Evolutionary conservation across 1,284 basidiomycete genomes (phyloP), one percentile per base, ranked within the genome.

Genomic region (Mycosarcoma mackinlayi): DNA sequence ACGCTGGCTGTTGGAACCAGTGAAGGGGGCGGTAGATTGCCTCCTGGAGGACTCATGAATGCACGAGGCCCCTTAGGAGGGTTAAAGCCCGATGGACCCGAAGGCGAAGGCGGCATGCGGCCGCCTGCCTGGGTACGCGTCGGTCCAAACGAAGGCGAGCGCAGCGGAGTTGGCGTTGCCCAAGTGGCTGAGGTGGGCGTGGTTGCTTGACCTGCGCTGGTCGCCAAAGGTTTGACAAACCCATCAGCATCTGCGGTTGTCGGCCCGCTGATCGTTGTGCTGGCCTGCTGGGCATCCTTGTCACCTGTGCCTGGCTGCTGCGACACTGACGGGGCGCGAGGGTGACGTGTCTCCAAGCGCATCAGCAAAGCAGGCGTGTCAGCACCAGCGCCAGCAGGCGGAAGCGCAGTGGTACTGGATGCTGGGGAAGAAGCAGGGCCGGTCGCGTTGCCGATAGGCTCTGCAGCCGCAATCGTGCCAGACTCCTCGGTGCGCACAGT

Each of bases 21-120:
- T 7, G 34, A 37, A 30, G 56, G 40, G 7, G 55, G 40, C 23
- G 65, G 44, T 24, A 53, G 27, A 7, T 28, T 44, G 16, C 13
- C 19, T 3, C 56, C 41, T 8, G 61, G 54, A 7, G 62, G 48
- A 33, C 53, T 65, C 62, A 70, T 65, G 34, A 70, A 70, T 1
- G 67, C 67, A 11, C 67, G 57, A 19, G 67, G 67, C 18, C 57
- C 67, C 37, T 55, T 70, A 4, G 67, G 67, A 28, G 67, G 67
- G 25, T 70, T 70, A 57, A 70, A 70, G 8, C 30, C 39, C 27
- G 40, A 25, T 8, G 48, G 50, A 6, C 41, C 31, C 19, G 67
- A 70, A 3, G 62, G 67, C 4, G 67, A 65, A 28, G 53, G 46
- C 11, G 62, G 62, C 42, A 66, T 31, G 4, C 60, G 59, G 11